Evolutionary conservation across 2,329 filamentous ascomycete genomes (phyloP).

Genomic region (Paracorniculantispora psalliotae): DNA sequence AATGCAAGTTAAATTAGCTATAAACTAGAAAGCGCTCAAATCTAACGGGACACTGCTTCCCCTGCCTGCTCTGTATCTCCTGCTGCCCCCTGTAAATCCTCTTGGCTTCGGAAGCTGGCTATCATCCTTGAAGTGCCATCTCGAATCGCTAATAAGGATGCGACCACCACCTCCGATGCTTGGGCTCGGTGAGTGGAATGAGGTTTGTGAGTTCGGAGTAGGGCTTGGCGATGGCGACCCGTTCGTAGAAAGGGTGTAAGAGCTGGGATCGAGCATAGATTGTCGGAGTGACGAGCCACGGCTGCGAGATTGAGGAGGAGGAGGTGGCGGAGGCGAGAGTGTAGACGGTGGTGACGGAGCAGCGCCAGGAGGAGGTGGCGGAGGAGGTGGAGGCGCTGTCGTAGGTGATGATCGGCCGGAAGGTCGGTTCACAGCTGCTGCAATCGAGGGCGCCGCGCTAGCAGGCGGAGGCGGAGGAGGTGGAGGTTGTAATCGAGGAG

Average conservation of each 20-base stretch:
- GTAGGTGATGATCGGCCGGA: constrained; percentile 36
- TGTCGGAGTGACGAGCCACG: constrained; percentile 47
- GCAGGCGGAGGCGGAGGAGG: constrained; percentile 29
- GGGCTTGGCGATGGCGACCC: constrained; percentile 50
- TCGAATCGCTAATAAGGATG: constrained; percentile 65
- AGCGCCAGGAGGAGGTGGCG: constrained; percentile 31
- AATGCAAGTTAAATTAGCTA: too few relatives aligned
- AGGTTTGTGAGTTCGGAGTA: constrained; percentile 30
- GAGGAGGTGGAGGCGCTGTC: constrained; percentile 33
- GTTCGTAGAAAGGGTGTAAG: constrained; percentile 68
- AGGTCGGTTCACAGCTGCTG: constrained; percentile 40
- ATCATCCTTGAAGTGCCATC: constrained; percentile 87
- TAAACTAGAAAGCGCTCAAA: constrained; percentile 53
- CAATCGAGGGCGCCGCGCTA: constrained; percentile 32
- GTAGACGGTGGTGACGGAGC: constrained; percentile 28
- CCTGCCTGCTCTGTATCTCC: constrained; percentile 82
- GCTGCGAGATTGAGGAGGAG: constrained; percentile 31
- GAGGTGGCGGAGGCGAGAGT: constrained; percentile 36
- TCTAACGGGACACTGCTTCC: constrained; percentile 93
- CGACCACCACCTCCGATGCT: constrained; percentile 28
- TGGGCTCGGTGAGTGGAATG: constrained; percentile 26
- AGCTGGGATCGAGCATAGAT: constrained; percentile 67
- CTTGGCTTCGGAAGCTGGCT: constrained; percentile 77
- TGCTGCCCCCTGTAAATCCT: constrained; percentile 68
- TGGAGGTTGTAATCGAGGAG: constrained; percentile 24